Percentiles rank a stretch among this genome's conserved stretches.
Conservation (phyloP, 164 flowering plant species). For the Chloranthus sessilifolius region DNA sequence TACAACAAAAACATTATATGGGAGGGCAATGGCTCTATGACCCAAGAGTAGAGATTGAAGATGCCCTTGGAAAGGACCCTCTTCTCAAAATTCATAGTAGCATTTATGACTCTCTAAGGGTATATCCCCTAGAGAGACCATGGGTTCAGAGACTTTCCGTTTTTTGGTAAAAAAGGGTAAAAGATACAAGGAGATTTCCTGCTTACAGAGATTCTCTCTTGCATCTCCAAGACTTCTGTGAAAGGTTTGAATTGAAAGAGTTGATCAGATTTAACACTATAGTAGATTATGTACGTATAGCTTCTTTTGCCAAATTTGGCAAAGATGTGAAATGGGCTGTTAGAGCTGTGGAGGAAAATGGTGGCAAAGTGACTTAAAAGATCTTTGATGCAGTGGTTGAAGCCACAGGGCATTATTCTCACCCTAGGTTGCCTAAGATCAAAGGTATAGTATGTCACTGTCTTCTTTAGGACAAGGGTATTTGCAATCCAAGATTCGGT, state of each 20-base stretch:
- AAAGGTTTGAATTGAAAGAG: conserved; percentile 55
- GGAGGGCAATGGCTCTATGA: conserved; percentile 91
- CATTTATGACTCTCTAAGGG: conserved; percentile 57
- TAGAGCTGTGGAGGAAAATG: conserved; percentile 30
- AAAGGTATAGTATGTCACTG: no score
- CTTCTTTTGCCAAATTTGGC: conserved; percentile 28
- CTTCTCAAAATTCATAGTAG: conserved; percentile 58
- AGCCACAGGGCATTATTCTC: conserved; percentile 78
- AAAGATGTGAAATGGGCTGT: conserved; percentile 61
- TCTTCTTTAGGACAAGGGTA: no score
- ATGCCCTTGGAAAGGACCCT: conserved; percentile 33
- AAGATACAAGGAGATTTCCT: conserved; percentile 74
- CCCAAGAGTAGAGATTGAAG: conserved; percentile 40
- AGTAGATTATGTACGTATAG: conserved; percentile 65
- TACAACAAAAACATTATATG: conserved; percentile 65
- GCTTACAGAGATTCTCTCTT: conserved; percentile 59
- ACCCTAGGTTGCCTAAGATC: conserved; percentile 66
- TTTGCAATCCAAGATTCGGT: no score
- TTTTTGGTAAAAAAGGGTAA: conserved; percentile 49
- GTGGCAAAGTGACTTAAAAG: conserved; percentile 41
- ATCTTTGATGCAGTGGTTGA: conserved; percentile 85
- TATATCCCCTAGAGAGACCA: conserved; percentile 72
- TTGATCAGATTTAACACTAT: conserved; percentile 60
- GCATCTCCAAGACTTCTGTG: conserved; percentile 61
- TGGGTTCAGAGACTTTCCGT: conserved; percentile 88